phyloP scores from a whole-genome alignment of 1,284 basidiomycete species.

The Hemileia vastatrix region DNA sequence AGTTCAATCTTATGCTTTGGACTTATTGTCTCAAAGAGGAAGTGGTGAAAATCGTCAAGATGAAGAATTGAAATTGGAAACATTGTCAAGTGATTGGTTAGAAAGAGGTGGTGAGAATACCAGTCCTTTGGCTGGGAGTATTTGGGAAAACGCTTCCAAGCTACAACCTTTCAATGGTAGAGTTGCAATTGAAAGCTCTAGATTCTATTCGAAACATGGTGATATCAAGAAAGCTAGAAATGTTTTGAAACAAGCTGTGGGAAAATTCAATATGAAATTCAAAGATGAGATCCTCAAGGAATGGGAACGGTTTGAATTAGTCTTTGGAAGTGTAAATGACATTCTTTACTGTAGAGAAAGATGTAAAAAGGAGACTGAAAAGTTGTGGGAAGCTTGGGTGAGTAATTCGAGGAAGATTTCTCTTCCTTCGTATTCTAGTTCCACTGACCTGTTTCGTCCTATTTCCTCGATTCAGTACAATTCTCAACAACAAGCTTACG shows the following conservation, averaged over 20 bases:
- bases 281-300: too few species aligned
- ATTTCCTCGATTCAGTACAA: constrained; percentile 9
- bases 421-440: not conserved
- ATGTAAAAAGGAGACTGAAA: constrained; percentile 29
- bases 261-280: too few species aligned
- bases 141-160: constrained; percentile 33
- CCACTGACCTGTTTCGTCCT: constrained; percentile 3
- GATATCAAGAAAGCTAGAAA: too few species aligned
- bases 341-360: too few species aligned
- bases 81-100: constrained; percentile 29
- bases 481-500: constrained; percentile 5
- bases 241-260: too few species aligned
- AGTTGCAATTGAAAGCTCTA: too few species aligned
- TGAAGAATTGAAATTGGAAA: constrained; percentile 33
- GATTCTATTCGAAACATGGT: too few species aligned
- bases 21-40: constrained; percentile 24
- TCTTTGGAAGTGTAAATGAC: too few species aligned
- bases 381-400: constrained; percentile 33
- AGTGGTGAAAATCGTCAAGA: constrained; percentile 25
- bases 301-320: too few species aligned
- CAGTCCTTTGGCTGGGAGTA: constrained; percentile 31
- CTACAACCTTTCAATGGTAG: constrained; percentile 31
- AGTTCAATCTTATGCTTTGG: constrained; percentile 29
- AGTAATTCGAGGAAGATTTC: not conserved
- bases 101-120: constrained; percentile 28